Evolutionary conservation across 331 rosid species (phyloP), one percentile per base, ranked within the genome.

Genomic region (Rhamnella rubrinervis): DNA sequence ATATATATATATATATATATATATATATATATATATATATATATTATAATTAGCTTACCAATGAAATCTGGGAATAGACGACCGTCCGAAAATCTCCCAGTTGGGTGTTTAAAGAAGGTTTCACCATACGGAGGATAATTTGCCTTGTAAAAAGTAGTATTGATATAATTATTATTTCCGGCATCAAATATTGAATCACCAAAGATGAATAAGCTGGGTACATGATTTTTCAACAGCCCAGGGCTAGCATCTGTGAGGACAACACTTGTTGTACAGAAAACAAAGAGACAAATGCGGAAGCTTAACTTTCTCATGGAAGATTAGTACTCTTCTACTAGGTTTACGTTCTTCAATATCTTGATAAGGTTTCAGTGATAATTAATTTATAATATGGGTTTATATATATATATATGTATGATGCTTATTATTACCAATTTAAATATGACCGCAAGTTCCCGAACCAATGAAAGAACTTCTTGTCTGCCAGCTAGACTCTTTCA

Each of bases 41-140:
- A n/a, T n/a, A n/a, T n/a, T n/a, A n/a, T 39, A 39, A 6, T 7
- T 40, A 40, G 14, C 3, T 44, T 52, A 66, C 71, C 71, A 26
- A 67, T 67, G 50, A 67, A 53, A 38, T 67, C 71, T 11, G 71
- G 71, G 31, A 67, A 61, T 6, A 67, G 5, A 13, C 71, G 71
- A 3, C 71, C 71, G 39, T 53, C 51, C 2, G 20, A 52, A 2
- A n/a, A 17, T 35, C 71, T 67, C 19, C 71, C 79, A 5, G 25
- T 53, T n/a, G 89, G 85, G 39, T 31, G 74, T 6, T 72, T 52
- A 55, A 87, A 84, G 72, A 76, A 80, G 16, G 79, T 75, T 75
- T 80, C 71, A 0, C 89, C 92, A 62, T 87, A 87, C 0, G 87
- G 92, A 12, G 71, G 41, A 6, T 12, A 75, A 21, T 84, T 80